Evolutionary conservation across 176 grass and related monocot genomes (phyloP), one percentile per base, ranked within the genome.

Genomic region (Themeda triandra): DNA sequence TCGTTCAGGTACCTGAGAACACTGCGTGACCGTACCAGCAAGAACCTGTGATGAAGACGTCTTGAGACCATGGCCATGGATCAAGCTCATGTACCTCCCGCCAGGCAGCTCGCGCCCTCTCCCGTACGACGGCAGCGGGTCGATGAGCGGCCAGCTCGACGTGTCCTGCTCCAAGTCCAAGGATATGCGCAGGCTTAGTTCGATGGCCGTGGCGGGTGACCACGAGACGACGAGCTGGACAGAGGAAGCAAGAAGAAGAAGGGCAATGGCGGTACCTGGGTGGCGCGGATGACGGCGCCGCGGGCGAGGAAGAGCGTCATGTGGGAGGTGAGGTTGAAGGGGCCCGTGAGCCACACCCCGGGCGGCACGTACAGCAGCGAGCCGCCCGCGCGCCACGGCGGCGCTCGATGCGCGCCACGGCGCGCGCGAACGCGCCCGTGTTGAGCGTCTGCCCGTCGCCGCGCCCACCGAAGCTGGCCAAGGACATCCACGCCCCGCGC

Each of bases 281-380:
- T 88, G 66, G 92, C 92, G 58, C 86, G 89, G 77, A 95, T 82
- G 75, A 92, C 88, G 36, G 90, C 82, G 79, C 83, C 93, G 14
- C 83, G 81, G 59, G 90, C 90, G 44, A 95, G 88, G 91, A 90
- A 95, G 79, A 95, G 85, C 40, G 93, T 95, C 93, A 92, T 95
- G 68, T 92, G 93, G 69, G 85, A 90, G 36, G 93, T 95, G 67
- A 95, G 88, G 82, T 88, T 88, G 90, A 92, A 92, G 21, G 88
- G 90, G 12, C 88, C 86, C 13, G 90, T 95, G 45, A 95, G 93
- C 88, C 88, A 92, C 77, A 88, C 82, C 42, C 90, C 93, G 4
- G 93, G 86, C 10, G 88, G 93, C 66, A 95, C 90, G 78, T 95
- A 92, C 49, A 95, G 90, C 81, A 90, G 82, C 70, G 81, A 66